A percentile compares a stretch with the other conserved stretches of the same genome.
Conservation (phyloP, 2,329 filamentous ascomycete species). For the Nannizzia gypsea region DNA sequence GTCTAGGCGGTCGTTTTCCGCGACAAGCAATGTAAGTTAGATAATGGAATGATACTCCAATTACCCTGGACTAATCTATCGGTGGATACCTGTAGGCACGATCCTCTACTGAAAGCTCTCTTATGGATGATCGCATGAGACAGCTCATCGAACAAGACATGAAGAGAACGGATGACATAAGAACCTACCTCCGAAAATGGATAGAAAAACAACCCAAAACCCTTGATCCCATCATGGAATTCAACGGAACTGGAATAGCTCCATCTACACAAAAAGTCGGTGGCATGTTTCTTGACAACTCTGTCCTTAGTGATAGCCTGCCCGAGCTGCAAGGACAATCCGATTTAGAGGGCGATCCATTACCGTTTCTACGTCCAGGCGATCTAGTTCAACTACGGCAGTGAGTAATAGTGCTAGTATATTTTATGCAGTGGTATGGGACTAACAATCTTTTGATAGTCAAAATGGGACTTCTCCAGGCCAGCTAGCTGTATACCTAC, state of each 20-base stretch:
- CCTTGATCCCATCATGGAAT: not conserved
- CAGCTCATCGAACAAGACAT: conserved; percentile 21
- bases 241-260: not conserved
- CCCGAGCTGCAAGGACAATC: conserved; percentile 7
- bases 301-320: conserved; percentile 4
- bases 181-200: conserved; percentile 33
- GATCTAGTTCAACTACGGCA: conserved; percentile 29
- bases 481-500: conserved; percentile 31
- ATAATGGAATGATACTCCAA: too few relatives aligned
- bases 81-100: not conserved
- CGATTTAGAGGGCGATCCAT: conserved; percentile 20
- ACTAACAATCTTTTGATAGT: conserved; percentile 9
- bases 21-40: not conserved
- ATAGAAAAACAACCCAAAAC: conserved; percentile 14
- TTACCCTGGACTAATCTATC: not conserved
- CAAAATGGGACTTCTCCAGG: conserved; percentile 15
- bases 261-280: not conserved
- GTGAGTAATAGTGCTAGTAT: conserved; percentile 16
- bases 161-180: conserved; percentile 28
- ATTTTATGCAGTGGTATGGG: conserved; percentile 12
- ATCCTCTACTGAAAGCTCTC: not conserved
- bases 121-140: not conserved
- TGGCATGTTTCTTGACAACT: conserved; percentile 13
- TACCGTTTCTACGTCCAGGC: conserved; percentile 28
- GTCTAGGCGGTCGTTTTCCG: not conserved